Evolutionary conservation across 768 basidiomycete genomes (phyloP), one percentile per base, ranked within the genome.

Genomic region (Lepiota venenata): DNA sequence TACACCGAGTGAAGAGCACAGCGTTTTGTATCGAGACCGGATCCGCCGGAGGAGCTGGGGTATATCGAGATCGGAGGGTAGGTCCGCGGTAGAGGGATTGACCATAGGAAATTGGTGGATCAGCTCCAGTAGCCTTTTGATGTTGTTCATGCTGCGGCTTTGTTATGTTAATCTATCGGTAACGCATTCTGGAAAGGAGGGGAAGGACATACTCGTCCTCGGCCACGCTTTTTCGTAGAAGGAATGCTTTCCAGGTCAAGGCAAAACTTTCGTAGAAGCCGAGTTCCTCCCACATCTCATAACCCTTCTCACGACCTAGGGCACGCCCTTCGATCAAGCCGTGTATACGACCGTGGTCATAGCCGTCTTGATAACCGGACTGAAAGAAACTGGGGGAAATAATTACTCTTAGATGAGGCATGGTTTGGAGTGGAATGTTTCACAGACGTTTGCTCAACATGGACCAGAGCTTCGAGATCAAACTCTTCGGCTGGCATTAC

Each of bases 251-350:
- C 91, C 91, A 97, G 52, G 84, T 80, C 51, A 63, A 57, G 2
- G 92, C 92, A 61, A 88, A 88, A 4, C 94, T 96, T 61, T 95
- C 82, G 66, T 95, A 95, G 62, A 87, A 98, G 1, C 91, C 94
- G 11, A 99, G 79, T 68, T 99, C 96, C 68, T 98, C 95, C 93
- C 94, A 98, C 70, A 97, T 85, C 69, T 96, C 94, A 67, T 86
- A 98, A 0, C 90, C 91, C 61, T 96, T 94, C 61, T 93, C 88
- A 51, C 85, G 79, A 1, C 94, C 96, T 15, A 98, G 77, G 0
- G 88, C 87, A 12, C 93, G 78, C 8, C 96, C 96, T 67, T 99
- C 93, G 57, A 93, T 92, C 21, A 91, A 69, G 2, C 96, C 94
- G 61, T 96, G 94, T 5, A 94, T 82, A 38, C 85, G 79, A 1